Base-by-base conservation (phyloP, 1,284 basidiomycete genomes). In the Tilletia caries region DNA sequence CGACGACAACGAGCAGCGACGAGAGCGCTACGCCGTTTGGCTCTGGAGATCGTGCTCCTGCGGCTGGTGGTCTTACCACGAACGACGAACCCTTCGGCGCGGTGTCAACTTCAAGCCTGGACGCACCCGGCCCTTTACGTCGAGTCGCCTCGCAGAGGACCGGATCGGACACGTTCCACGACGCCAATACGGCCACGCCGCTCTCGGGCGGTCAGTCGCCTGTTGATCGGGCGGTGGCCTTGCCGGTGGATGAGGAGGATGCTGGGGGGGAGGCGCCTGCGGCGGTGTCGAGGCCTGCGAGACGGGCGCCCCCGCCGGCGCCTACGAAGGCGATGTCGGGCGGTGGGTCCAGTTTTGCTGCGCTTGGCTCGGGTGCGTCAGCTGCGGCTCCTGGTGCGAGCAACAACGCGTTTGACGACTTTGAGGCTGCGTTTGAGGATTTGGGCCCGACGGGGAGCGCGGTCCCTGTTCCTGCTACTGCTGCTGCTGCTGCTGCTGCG, bases 381-480 rank as follows among this genome's bases (percentile, higher is more conserved):
- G 58, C 44, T 33, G 29, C 67, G 25, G 23, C 37, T 20, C 48
- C 46, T 37, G 25, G 37, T 8, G 18, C 58, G 18, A 58, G 27
- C 52, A 58, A 58, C n/a, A 27, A 58, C 23, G 34, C 71, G 50
- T 73, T 79, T 65, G 80, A 83, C 68, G 81, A 83, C 65, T 83
- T 83, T 65, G 81, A 83, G 37, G 73, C 76, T 37, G 81, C 81
- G 0, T 83, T 83, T 62, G 76, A 79, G 43, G 79, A 81, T 58
- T 70, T 83, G 23, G 79, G 80, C 12, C 74, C 76, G 1, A 71
- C 75, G 0, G 70, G 5, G 8, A 37, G 13, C 25, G 43, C 65
- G 20, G n/a, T n/a, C n/a, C n/a, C n/a, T n/a, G n/a, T n/a, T n/a
- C n/a, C n/a, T n/a, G 33, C 41, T 10, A n/a, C 8, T 23, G 54